These are phyloP conservation scores for Cercophora scortea DNA, from an alignment of 495 filamentous ascomycete species.

Conservation along the genomic window DNA sequence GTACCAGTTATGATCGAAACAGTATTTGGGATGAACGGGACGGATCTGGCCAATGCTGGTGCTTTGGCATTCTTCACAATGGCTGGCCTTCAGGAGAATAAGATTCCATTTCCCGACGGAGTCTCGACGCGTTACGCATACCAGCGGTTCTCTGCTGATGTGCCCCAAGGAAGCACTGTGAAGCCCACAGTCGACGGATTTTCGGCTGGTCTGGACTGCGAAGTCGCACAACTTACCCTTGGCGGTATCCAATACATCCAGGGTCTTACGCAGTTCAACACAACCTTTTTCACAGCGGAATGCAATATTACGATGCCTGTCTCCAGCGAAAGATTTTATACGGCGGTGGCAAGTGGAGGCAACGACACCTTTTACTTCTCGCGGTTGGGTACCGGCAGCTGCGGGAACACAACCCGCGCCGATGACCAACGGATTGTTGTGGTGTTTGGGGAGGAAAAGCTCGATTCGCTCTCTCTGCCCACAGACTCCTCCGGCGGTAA, in stretches of 20 bases:
- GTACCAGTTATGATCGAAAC: conserved; percentile 3
- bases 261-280: conserved; percentile 8
- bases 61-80: conserved; percentile 15
- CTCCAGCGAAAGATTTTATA: neutral
- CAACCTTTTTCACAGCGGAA: neutral
- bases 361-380: conserved; percentile 7
- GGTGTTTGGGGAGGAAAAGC: conserved; percentile 7
- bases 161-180: conserved; percentile 7
- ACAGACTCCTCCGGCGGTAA: neutral
- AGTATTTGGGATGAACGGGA: conserved; percentile 9
- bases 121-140: conserved; percentile 11
- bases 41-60: conserved; percentile 3
- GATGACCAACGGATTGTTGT: conserved; percentile 17
- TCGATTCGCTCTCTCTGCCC: conserved; percentile 4
- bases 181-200: conserved; percentile 18
- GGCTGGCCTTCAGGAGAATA: conserved; percentile 10
- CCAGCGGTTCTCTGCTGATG: conserved; percentile 12
- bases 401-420: conserved; percentile 1
- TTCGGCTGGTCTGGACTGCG: conserved; percentile 13
- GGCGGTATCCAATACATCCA: conserved; percentile 2
- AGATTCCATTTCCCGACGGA: conserved; percentile 14
- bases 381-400: conserved; percentile 11
- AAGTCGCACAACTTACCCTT: conserved; percentile 9
- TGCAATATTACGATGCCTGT: conserved; percentile 11
- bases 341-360: neutral